Conservation (phyloP, 202 grass and related monocot genomes). For the Digitaria exilis region DNA sequence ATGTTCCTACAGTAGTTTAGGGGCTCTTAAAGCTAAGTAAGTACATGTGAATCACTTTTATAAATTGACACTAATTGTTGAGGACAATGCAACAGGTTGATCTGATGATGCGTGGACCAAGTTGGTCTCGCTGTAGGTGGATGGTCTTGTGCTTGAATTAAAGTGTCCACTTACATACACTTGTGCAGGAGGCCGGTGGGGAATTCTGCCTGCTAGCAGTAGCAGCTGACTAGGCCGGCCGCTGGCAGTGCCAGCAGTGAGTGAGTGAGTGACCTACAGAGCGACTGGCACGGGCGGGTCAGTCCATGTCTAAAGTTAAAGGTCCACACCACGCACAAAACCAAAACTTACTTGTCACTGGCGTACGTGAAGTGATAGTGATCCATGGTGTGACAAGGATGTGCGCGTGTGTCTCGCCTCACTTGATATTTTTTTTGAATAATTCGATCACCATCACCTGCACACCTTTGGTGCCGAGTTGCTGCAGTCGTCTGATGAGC, state of each 20-base stretch:
- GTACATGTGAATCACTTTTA: too few relatives aligned
- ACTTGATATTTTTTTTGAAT: too few relatives aligned
- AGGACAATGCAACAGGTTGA: too few relatives aligned
- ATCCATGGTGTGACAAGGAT: constrained; percentile 33
- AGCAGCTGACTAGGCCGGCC: too few relatives aligned
- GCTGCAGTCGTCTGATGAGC: constrained; percentile 48
- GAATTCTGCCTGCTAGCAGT: too few relatives aligned
- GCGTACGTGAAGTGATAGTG: not conserved
- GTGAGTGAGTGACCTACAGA: too few relatives aligned
- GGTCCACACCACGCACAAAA: constrained; percentile 4
- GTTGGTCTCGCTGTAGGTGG: not conserved
- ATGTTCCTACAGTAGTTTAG: too few relatives aligned
- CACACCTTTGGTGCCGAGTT: constrained; percentile 22
- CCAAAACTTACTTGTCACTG: constrained; percentile 18
- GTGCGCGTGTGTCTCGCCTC: not conserved
- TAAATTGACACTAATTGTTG: too few relatives aligned
- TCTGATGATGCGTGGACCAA: not conserved
- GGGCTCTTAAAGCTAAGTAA: too few relatives aligned
- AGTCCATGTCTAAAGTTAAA: constrained; percentile 49
- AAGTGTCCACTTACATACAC: not conserved
- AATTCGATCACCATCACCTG: too few relatives aligned
- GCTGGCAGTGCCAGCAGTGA: too few relatives aligned
- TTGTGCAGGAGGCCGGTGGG: not conserved
- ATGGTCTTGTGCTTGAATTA: not conserved
- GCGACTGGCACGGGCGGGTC: constrained; percentile 1